These are phyloP conservation scores for Alternaria rosae DNA, from an alignment of 2,329 filamentous ascomycete species.

Conservation along the genomic window DNA sequence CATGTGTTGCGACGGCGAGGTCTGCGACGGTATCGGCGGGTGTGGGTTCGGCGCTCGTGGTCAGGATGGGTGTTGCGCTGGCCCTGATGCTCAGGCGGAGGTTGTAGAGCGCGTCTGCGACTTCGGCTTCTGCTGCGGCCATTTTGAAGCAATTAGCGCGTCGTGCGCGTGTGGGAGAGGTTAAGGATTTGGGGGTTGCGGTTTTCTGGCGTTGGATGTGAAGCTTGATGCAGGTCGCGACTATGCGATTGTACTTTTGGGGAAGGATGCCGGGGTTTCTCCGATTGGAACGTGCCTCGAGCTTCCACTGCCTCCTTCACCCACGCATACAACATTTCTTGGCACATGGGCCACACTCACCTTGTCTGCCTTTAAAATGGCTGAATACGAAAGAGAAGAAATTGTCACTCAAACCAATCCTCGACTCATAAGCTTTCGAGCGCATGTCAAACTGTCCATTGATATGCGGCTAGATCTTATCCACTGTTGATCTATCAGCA, in stretches of 20 bases:
- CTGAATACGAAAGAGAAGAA: too few relatives aligned
- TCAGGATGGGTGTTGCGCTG: conserved; percentile 73
- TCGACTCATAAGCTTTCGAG: too few relatives aligned
- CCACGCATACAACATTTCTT: neutral
- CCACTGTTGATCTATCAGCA: too few relatives aligned
- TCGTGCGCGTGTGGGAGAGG: conserved; percentile 14
- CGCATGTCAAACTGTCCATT: too few relatives aligned
- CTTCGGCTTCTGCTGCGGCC: conserved; percentile 40
- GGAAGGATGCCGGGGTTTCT: conserved; percentile 13
- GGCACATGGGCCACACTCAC: too few relatives aligned
- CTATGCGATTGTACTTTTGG: conserved; percentile 23
- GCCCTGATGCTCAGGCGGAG: conserved; percentile 83
- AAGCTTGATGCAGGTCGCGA: conserved; percentile 9
- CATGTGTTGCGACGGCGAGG: conserved; percentile 62
- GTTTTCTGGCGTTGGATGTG: conserved; percentile 5
- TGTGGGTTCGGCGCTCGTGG: conserved; percentile 71
- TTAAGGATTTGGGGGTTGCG: neutral
- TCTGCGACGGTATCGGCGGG: conserved; percentile 66
- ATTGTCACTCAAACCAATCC: too few relatives aligned
- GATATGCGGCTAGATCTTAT: too few relatives aligned
- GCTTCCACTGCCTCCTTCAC: neutral
- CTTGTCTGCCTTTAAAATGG: too few relatives aligned
- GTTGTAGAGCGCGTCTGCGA: conserved; percentile 77
- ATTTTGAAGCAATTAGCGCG: conserved; percentile 19
- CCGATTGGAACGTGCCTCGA: conserved; percentile 18